Evolutionary conservation across 108 stramenopile species (phyloP).

Genomic region (Hondaea fermentalgiana): DNA sequence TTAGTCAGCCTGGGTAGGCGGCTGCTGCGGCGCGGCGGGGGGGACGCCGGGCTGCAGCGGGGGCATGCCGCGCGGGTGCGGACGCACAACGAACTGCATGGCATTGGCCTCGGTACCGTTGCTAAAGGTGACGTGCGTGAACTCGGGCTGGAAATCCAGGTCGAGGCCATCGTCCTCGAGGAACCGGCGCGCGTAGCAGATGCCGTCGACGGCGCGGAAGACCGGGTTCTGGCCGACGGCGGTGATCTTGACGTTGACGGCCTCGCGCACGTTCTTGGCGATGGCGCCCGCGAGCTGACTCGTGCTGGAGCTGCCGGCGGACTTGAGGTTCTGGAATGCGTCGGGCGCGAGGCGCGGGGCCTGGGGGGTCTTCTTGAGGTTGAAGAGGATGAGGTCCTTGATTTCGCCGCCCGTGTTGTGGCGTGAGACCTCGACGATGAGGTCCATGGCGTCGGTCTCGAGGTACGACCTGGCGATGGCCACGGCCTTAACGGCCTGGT

Average conservation of each 20-base stretch:
- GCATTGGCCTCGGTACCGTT: neutral
- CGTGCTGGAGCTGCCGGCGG: neutral
- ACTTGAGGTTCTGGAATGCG: neutral
- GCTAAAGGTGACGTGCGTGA: neutral
- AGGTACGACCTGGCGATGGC: neutral
- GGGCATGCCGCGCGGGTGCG: neutral
- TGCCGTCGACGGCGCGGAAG: constrained; percentile 3
- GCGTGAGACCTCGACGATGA: neutral
- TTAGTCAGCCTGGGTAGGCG: neutral
- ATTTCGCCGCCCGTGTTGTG: neutral
- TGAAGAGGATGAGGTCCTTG: constrained; percentile 9
- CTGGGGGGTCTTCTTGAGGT: neutral
- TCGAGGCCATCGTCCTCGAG: constrained; percentile 10
- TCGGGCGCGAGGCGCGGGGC: neutral
- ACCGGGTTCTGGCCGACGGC: constrained; percentile 9
- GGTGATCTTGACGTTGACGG: neutral
- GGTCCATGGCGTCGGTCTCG: neutral
- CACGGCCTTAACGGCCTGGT: constrained; percentile 10
- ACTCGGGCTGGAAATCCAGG: constrained; percentile 13
- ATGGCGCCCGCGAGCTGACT: neutral
- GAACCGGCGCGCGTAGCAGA: neutral
- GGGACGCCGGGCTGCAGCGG: neutral
- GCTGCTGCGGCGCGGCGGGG: neutral
- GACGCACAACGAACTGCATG: neutral
- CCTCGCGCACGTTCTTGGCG: constrained; percentile 8